Base-by-base conservation (phyloP, 306 rosid genomes). In the Prunus fruticosa region DNA sequence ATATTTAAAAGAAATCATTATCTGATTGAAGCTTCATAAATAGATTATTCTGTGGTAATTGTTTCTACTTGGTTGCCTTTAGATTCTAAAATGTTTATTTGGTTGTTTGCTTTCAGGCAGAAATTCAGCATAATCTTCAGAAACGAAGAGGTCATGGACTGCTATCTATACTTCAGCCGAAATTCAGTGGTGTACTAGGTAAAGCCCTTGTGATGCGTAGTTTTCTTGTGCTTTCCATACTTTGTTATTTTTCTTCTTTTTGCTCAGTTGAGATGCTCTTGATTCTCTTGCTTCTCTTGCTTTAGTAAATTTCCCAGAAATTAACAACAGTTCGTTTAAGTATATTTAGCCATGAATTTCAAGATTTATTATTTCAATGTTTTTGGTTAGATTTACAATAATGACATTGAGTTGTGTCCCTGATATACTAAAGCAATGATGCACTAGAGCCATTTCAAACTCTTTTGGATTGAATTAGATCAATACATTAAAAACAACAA, bases 111-210 rank as follows among this genome's bases (percentile, higher is more conserved):
- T 83, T 84, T 75, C 96, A 92, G 98, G 97, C 96, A 38, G 98
- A 92, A 78, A 80, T 95, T 85, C 87, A 95, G 81, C 93, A 87
- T 73, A 92, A 90, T 85, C 91, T 90, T 84, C 90, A 84, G 84
- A 95, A 92, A 78, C 90, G 91, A 84, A 95, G 90, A 88, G 98
- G 98, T 34, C 98, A 92, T 78, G 97, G 97, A 76, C 84, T 88
- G 68, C 73, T 92, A 76, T 95, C 97, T 73, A 82, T 95, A 62
- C 93, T 89, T 80, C 72, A 75, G 61, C 98, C 92, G 52, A 95
- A 95, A 82, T 92, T 95, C 84, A 89, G 94, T 50, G 98, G 98
- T 60, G 91, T 85, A 82, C 84, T 88, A n/a, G 98, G 98, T 79
- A 94, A 90, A 88, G 91, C 96, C 80, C 82, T 95, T 19, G 13